Evolutionary conservation across 176 grass and related monocot genomes (phyloP).

Genomic region (Carex cristatella): DNA sequence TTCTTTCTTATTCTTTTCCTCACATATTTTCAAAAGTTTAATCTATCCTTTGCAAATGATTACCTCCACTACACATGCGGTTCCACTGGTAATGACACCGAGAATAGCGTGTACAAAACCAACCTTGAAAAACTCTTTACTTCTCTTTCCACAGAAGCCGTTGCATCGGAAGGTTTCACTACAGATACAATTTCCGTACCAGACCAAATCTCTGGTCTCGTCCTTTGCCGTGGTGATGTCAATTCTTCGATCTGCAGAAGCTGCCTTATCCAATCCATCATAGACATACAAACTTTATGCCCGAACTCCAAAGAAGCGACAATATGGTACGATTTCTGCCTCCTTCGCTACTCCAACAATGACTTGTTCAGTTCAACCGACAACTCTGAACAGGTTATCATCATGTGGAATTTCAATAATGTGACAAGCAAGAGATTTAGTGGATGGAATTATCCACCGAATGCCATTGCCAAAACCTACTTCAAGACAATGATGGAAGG

Average conservation of each 20-base stretch:
- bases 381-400: neutral
- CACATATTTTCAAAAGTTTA: neutral
- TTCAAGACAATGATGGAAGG: neutral
- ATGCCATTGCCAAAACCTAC: neutral
- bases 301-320: constrained; percentile 4
- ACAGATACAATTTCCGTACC: neutral
- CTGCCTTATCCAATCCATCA: constrained; percentile 20
- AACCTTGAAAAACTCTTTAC: constrained; percentile 24
- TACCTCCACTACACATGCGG: constrained; percentile 12
- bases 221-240: constrained; percentile 48
- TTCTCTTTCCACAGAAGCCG: neutral
- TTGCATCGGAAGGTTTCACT: constrained; percentile 19
- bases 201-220: constrained; percentile 29
- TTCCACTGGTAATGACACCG: constrained; percentile 34
- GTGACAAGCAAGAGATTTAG: constrained; percentile 18
- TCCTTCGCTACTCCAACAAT: constrained; percentile 32
- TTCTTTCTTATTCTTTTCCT: neutral
- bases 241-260: constrained; percentile 14
- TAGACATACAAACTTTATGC: constrained; percentile 14
- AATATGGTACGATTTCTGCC: constrained; percentile 42
- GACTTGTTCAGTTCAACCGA: constrained; percentile 26
- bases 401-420: neutral
- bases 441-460: neutral
- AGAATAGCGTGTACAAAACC: constrained; percentile 22
- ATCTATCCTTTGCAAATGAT: constrained; percentile 2